Evolutionary conservation across 1,139 yeast genomes (phyloP).

Genomic region (Taphrina confusa): DNA sequence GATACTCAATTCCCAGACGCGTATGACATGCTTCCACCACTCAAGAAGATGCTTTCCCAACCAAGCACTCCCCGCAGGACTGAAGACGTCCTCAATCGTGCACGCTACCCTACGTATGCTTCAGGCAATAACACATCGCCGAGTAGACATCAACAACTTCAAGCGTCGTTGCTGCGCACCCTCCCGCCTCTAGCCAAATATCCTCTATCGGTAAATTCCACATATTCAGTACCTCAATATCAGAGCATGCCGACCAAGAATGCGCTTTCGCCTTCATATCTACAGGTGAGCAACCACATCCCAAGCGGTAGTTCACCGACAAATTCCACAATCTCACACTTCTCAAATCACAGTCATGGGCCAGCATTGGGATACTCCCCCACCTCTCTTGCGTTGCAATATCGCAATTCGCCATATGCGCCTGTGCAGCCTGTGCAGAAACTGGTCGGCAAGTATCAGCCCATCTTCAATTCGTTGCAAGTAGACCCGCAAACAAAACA

Average conservation of each 20-base stretch:
- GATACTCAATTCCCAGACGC: slow-evolving; percentile 7
- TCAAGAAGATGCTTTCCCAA: slow-evolving; percentile 23
- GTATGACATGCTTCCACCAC: slow-evolving; percentile 24
- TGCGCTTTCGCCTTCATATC: slow-evolving; percentile 7
- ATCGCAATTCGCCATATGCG: slow-evolving; percentile 33
- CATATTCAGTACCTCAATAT: background rate
- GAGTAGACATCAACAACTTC: slow-evolving; percentile 11
- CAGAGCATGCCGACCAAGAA: background rate
- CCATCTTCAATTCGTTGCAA: slow-evolving; percentile 15
- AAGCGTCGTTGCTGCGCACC: background rate
- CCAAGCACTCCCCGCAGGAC: slow-evolving; percentile 25
- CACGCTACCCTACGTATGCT: background rate
- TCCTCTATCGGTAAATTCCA: background rate
- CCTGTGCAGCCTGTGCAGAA: slow-evolving; percentile 29
- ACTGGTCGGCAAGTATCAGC: slow-evolving; percentile 19
- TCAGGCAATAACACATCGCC: slow-evolving; percentile 3
- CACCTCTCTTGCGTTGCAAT: slow-evolving; percentile 29
- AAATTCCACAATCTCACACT: slow-evolving; percentile 6
- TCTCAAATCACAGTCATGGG: slow-evolving; percentile 22
- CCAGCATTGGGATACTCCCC: slow-evolving; percentile 20
- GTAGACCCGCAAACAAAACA: slow-evolving; percentile 1
- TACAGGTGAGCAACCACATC: background rate
- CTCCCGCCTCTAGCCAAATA: background rate
- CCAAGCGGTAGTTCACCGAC: slow-evolving; percentile 17
- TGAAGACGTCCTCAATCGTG: background rate